phyloP scores from a whole-genome alignment of 441 rosid species.

The Omphalea diandra region DNA sequence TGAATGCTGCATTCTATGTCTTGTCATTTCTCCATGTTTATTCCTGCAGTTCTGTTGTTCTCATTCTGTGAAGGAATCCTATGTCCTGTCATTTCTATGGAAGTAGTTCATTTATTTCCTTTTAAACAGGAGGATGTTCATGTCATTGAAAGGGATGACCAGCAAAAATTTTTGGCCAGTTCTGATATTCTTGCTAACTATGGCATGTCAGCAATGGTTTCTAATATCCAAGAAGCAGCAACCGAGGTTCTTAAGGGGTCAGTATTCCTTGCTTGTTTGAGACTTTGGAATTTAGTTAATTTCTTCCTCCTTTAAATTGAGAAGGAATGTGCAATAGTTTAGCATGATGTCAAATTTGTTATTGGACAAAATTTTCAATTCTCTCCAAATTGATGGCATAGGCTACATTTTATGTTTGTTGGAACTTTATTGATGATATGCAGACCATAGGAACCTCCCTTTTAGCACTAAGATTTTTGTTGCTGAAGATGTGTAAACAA shows the following conservation, averaged over 20 bases:
- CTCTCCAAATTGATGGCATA: neutral
- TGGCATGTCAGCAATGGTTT: conserved; percentile 57
- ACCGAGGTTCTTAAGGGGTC: conserved; percentile 77
- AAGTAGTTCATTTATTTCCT: conserved; percentile 20
- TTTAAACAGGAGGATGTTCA: conserved; percentile 61
- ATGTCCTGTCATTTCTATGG: conserved; percentile 14
- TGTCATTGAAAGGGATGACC: conserved; percentile 67
- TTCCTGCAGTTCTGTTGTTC: conserved; percentile 3
- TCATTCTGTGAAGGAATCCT: neutral
- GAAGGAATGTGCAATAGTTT: neutral
- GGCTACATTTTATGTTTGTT: neutral
- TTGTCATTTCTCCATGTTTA: neutral
- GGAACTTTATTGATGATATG: neutral
- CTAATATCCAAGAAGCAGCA: conserved; percentile 57
- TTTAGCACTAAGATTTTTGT: neutral
- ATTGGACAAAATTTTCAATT: neutral
- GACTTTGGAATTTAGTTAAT: neutral
- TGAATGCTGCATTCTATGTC: neutral
- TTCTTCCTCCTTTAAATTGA: neutral
- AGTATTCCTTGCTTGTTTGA: conserved; percentile 15
- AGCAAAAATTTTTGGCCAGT: conserved; percentile 70
- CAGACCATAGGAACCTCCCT: neutral
- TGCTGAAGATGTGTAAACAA: neutral
- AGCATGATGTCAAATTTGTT: neutral
- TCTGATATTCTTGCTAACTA: conserved; percentile 73